Percentiles rank a stretch among this genome's conserved stretches.
Conservation (phyloP, 2,329 filamentous ascomycete genomes). For the Pseudogymnoascus sp. region DNA sequence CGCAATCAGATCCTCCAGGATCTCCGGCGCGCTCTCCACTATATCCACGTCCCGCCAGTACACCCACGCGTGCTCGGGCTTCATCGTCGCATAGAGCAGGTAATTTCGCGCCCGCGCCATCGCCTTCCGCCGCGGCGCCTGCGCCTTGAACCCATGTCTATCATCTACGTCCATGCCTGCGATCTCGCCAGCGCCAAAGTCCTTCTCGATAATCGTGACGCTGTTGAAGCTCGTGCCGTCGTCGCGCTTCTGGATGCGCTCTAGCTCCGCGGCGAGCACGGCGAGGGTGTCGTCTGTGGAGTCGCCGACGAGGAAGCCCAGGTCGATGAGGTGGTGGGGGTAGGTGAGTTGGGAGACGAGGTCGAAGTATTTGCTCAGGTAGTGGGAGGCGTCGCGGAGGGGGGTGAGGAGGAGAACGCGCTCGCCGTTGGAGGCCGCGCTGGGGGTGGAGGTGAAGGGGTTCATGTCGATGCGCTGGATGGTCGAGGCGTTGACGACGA, state of each 20-base stretch:
- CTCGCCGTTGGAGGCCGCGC: constrained; percentile 74
- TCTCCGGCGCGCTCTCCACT: constrained; percentile 74
- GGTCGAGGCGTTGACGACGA: constrained; percentile 72
- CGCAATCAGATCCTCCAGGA: constrained; percentile 90
- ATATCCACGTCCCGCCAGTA: constrained; percentile 99
- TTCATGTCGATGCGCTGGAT: constrained; percentile 83
- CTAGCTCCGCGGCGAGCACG: constrained; percentile 74
- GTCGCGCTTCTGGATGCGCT: constrained; percentile 74
- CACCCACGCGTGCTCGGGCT: constrained; percentile 94
- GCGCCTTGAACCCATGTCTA: constrained; percentile 76
- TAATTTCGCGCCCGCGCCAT: constrained; percentile 92
- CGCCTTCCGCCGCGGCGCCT: constrained; percentile 80
- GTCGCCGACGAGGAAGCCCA: constrained; percentile 90
- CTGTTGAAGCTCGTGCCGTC: constrained; percentile 80
- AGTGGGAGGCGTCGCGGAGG: constrained; percentile 76
- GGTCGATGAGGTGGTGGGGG: constrained; percentile 88
- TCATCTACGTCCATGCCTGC: constrained; percentile 68
- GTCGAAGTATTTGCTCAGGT: constrained; percentile 86
- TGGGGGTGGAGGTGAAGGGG: constrained; percentile 67
- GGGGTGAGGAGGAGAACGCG: constrained; percentile 87
- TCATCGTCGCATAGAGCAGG: constrained; percentile 72
- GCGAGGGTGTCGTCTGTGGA: constrained; percentile 85
- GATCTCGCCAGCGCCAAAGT: constrained; percentile 53
- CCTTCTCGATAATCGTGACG: constrained; percentile 79
- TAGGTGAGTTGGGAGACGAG: constrained; percentile 84